These are phyloP conservation scores for Tuber microsphaerosporum DNA, from an alignment of 495 filamentous ascomycete species.

Conservation along the genomic window DNA sequence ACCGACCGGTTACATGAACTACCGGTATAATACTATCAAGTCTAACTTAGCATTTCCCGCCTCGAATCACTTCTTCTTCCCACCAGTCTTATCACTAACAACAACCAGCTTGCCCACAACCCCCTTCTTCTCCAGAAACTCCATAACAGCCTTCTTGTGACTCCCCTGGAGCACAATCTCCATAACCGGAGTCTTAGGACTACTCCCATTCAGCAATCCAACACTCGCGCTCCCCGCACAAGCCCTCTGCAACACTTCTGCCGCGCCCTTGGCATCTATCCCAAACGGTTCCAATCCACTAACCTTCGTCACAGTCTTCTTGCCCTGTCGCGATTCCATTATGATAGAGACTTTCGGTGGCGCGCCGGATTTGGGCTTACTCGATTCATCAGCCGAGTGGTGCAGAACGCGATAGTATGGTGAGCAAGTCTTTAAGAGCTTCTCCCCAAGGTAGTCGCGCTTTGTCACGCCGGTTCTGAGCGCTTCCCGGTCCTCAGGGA, in stretches of 20 bases:
- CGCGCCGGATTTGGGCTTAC: conserved; percentile 58
- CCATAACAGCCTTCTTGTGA: conserved; percentile 55
- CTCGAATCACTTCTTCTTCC: conserved; percentile 47
- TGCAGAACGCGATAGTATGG: conserved; percentile 56
- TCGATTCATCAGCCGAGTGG: conserved; percentile 42
- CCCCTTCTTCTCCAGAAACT: conserved; percentile 56
- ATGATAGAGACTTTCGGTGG: conserved; percentile 55
- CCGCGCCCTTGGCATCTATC: conserved; percentile 55
- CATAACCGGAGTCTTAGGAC: conserved; percentile 58
- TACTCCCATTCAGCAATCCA: conserved; percentile 53
- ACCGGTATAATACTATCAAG: not conserved
- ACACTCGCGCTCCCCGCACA: conserved; percentile 67
- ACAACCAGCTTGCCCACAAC: conserved; percentile 54
- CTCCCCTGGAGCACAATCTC: conserved; percentile 67
- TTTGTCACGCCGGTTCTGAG: conserved; percentile 55
- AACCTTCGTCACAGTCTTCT: conserved; percentile 62
- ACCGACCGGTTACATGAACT: not conserved
- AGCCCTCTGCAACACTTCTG: conserved; percentile 63
- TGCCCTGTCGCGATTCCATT: conserved; percentile 60
- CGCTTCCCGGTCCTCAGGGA: conserved; percentile 52
- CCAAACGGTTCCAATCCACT: conserved; percentile 58
- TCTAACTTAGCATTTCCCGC: not conserved
- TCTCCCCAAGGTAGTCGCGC: conserved; percentile 58
- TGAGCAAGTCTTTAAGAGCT: conserved; percentile 50
- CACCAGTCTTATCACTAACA: conserved; percentile 63